A percentile compares a stretch with the other conserved stretches of the same genome.
These are phyloP conservation scores for Exophiala phaeomuriformis DNA, from an alignment of 2,329 filamentous ascomycete species.

Conservation along the genomic window DNA sequence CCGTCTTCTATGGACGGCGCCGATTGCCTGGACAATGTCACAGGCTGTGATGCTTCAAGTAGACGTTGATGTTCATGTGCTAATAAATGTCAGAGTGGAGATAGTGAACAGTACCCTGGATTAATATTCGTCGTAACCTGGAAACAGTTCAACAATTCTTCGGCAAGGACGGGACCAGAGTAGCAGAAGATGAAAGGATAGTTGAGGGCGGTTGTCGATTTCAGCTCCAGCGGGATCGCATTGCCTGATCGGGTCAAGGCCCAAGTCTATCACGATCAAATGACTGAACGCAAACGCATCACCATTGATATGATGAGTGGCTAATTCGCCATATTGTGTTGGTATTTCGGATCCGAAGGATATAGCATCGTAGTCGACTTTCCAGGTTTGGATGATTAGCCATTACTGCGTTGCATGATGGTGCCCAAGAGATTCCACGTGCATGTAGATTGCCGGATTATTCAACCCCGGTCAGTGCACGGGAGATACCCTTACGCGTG, in stretches of 20 bases:
- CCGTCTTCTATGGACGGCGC: neutral
- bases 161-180: neutral
- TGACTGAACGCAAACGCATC: constrained; percentile 1
- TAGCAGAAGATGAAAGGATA: neutral
- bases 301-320: constrained; percentile 14
- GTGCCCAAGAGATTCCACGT: neutral
- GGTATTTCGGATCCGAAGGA: constrained; percentile 10
- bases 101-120: no score
- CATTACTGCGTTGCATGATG: neutral
- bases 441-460: neutral
- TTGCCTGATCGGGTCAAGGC: constrained; percentile 18
- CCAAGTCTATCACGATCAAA: constrained; percentile 3
- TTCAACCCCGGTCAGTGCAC: neutral
- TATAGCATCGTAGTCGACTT: neutral
- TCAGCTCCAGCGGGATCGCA: constrained; percentile 15
- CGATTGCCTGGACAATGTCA: neutral
- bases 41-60: no score
- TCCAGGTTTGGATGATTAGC: neutral
- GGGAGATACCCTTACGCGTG: no score
- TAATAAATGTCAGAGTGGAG: neutral
- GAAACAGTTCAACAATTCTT: neutral
- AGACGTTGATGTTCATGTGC: constrained; percentile 1
- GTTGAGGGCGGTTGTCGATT: neutral
- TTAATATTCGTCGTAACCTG: no score
- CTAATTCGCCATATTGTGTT: constrained; percentile 2